Percentiles rank a stretch among this genome's conserved stretches.
Evolutionary conservation across 1,139 yeast species (phyloP).

Genomic region (Meyerozyma smithsonii): DNA sequence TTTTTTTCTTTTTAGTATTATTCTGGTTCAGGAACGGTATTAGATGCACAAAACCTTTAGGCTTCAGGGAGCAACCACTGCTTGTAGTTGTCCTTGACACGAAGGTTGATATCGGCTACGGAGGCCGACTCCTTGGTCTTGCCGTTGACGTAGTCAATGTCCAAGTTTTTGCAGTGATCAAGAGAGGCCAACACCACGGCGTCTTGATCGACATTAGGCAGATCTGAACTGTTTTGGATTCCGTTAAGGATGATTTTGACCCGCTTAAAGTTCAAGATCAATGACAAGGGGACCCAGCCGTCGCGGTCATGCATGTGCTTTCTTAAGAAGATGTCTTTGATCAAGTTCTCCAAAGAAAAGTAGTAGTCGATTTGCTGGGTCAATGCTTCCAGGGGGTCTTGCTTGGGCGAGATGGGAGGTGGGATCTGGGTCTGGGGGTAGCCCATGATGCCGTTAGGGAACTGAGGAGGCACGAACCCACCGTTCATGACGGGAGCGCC

Average conservation of each 20-base stretch:
- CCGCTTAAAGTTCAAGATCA: slow-evolving; percentile 70
- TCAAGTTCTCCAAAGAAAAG: slow-evolving; percentile 79
- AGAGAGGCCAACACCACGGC: slow-evolving; percentile 29
- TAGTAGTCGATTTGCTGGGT: slow-evolving; percentile 81
- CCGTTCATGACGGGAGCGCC: slow-evolving; percentile 11
- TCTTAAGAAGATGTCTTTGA: slow-evolving; percentile 75
- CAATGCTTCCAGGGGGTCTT: slow-evolving; percentile 44
- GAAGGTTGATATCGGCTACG: slow-evolving; percentile 32
- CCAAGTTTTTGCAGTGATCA: slow-evolving; percentile 35
- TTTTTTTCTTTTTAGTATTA: too few species aligned
- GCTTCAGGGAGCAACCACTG: slow-evolving; percentile 37
- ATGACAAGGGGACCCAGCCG: slow-evolving; percentile 65
- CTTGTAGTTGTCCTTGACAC: slow-evolving; percentile 38
- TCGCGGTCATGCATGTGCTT: slow-evolving; percentile 65
- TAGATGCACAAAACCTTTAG: background rate
- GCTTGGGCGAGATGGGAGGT: slow-evolving; percentile 47
- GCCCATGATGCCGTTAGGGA: slow-evolving; percentile 9
- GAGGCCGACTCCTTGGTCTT: slow-evolving; percentile 21
- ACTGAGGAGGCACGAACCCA: slow-evolving; percentile 10
- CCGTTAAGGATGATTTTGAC: slow-evolving; percentile 52
- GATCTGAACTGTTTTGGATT: slow-evolving; percentile 30
- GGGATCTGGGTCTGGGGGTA: slow-evolving; percentile 30
- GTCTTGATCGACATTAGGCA: slow-evolving; percentile 14
- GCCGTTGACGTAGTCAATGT: slow-evolving; percentile 28
- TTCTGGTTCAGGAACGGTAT: background rate